These are phyloP conservation scores for Pulveroboletus frians DNA, from an alignment of 768 basidiomycete genomes.

Conservation along the genomic window DNA sequence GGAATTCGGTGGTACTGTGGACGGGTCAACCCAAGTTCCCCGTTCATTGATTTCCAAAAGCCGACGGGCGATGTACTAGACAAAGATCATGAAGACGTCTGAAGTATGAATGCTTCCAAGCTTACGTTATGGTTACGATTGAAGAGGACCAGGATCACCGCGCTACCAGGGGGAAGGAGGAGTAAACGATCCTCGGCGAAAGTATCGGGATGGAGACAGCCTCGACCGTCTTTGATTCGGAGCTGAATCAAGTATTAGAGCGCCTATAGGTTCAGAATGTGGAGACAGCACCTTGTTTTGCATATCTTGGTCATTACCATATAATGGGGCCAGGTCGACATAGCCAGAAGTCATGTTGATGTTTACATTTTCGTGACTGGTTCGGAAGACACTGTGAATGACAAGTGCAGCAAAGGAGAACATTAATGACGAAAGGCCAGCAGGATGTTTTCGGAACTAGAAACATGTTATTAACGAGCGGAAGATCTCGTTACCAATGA, in stretches of 20 bases:
- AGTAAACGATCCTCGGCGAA: constrained; percentile 79
- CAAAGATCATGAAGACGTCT: not conserved
- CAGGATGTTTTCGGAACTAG: constrained; percentile 73
- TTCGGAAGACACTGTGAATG: constrained; percentile 86
- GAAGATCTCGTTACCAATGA: not conserved
- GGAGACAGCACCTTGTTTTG: constrained; percentile 48
- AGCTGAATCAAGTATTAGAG: constrained; percentile 12
- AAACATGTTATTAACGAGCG: not conserved
- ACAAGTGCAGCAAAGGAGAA: constrained; percentile 80
- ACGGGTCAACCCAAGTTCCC: constrained; percentile 54
- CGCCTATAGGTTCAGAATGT: not conserved
- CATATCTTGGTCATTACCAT: constrained; percentile 63
- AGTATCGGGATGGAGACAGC: constrained; percentile 60
- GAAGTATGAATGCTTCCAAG: not conserved
- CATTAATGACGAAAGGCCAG: constrained; percentile 73
- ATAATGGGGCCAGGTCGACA: constrained; percentile 78
- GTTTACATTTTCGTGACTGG: constrained; percentile 56
- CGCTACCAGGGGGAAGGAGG: constrained; percentile 72
- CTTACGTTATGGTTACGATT: constrained; percentile 84
- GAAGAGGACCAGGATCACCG: constrained; percentile 77
- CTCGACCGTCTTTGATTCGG: constrained; percentile 54
- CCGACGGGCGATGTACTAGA: constrained; percentile 72
- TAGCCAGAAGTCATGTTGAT: constrained; percentile 87
- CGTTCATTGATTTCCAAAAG: constrained; percentile 80
- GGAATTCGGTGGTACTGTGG: constrained; percentile 32